Percentiles rank a stretch among this genome's conserved stretches.
Conservation (phyloP, 2,329 filamentous ascomycete species). For the Pseudocercospora fuligena region DNA sequence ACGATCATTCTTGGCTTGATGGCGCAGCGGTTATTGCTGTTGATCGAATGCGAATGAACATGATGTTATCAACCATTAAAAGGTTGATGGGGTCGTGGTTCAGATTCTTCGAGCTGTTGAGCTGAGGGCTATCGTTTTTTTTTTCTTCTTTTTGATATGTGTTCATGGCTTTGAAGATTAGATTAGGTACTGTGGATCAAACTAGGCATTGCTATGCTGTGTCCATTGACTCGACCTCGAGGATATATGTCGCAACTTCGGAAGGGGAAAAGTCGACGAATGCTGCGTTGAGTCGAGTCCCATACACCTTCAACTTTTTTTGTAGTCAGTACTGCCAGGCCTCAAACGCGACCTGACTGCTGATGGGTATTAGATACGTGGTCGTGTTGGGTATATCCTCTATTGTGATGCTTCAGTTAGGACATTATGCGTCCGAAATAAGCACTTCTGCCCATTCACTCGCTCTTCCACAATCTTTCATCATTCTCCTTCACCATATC, state of each 20-base stretch:
- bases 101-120: background rate
- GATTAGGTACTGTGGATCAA: background rate
- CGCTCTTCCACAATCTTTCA: background rate
- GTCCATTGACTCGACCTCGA: background rate
- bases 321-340: background rate
- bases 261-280: background rate
- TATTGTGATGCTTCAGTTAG: background rate
- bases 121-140: background rate
- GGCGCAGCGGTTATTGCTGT: background rate
- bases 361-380: background rate
- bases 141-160: no score
- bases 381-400: background rate
- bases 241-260: background rate
- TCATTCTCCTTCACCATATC: slow-evolving; percentile 10
- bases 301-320: background rate
- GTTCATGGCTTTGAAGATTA: background rate
- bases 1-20: background rate
- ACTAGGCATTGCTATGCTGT: background rate
- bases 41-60: background rate
- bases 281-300: background rate
- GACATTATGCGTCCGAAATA: background rate
- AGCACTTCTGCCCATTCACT: background rate
- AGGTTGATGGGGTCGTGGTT: background rate
- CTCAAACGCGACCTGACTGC: background rate
- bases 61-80: background rate